A percentile compares a stretch with the other conserved stretches of the same genome.
Conservation (phyloP, 176 grass and related monocot genomes). For the Dendrocalamus sinicus region DNA sequence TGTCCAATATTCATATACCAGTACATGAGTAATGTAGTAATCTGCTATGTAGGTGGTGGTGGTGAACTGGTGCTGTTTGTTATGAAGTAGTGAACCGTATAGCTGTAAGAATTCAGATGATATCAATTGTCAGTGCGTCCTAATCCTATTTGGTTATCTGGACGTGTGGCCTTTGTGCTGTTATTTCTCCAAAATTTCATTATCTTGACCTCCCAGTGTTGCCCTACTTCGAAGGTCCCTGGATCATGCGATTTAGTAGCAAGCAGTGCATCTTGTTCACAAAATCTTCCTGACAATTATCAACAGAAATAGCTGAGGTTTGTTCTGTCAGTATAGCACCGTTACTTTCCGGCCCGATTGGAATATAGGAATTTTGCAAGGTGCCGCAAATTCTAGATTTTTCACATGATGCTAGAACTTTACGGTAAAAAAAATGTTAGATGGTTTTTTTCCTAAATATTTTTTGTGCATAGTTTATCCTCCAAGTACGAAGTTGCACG, state of each 20-base stretch:
- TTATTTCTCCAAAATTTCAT: background rate
- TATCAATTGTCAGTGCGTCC: constrained; percentile 18
- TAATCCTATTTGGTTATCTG: background rate
- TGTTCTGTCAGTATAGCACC: background rate
- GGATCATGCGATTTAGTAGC: background rate
- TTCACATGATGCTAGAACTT: background rate
- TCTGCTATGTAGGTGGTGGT: constrained; percentile 23
- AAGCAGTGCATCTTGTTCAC: background rate
- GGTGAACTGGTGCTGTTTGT: background rate
- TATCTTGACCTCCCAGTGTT: background rate
- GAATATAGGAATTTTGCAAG: background rate
- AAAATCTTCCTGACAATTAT: background rate
- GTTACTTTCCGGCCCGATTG: background rate
- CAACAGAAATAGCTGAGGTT: background rate
- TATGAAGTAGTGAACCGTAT: background rate
- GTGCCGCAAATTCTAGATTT: background rate
- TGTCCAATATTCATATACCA: background rate
- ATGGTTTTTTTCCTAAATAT: background rate
- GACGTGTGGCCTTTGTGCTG: too few species aligned
- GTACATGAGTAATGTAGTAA: constrained; percentile 35
- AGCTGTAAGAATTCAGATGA: constrained; percentile 5
- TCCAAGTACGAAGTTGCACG: too few species aligned
- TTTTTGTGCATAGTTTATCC: too few species aligned
- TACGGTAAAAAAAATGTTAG: background rate
- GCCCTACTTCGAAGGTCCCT: background rate